Base-by-base conservation (phyloP, 176 grass and related monocot genomes). In the Triticum urartu region DNA sequence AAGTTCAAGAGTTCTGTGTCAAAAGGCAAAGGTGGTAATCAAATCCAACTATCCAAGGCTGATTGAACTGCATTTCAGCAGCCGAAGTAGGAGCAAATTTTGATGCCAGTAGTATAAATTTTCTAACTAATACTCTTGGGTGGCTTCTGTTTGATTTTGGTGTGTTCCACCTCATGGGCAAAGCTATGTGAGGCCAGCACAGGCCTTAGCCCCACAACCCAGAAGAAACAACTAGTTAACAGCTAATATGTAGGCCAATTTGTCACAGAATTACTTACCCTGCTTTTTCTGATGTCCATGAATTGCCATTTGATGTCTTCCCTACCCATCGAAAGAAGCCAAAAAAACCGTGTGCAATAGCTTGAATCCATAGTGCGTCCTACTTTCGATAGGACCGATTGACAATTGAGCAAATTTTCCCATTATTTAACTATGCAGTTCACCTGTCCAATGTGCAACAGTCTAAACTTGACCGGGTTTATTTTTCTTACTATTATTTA, bases 41-140 rank as follows among this genome's bases (percentile, higher is more conserved):
- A 84, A 75, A 84, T 84, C 45, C 65, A 50, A 50, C 47, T 50
- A 56, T 63, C 24, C 56, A 75, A 64, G 38, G 39, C 68, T 73
- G 68, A 82, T 73, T 32, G 68, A 74, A 83, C 68, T 61, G 54
- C 68, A 83, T 32, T 83, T 74, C 81, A 74, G 65, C 54, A 73
- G 9, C 22, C 54, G 74, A 62, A 74, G 24, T 62, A 62, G 68
- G 34, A 60, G 36, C 17, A 59, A 74, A 11, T 70, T 39, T 81
- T 21, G 32, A 48, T 81, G 79, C 22, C 6, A 24, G 64, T 47
- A 50, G 58, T 38, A 5, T 84, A 75, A 84, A 75, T 84, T 84
- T 38, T 28, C 82, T 75, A 84, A 34, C 58, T 64, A 38, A 24
- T 76, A 73, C 47, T 83, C 40, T 45, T 64, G 70, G 70, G 43